These are phyloP conservation scores for Saccharomycopsis fodiens DNA, from an alignment of 805 yeast genomes.

Conservation along the genomic window DNA sequence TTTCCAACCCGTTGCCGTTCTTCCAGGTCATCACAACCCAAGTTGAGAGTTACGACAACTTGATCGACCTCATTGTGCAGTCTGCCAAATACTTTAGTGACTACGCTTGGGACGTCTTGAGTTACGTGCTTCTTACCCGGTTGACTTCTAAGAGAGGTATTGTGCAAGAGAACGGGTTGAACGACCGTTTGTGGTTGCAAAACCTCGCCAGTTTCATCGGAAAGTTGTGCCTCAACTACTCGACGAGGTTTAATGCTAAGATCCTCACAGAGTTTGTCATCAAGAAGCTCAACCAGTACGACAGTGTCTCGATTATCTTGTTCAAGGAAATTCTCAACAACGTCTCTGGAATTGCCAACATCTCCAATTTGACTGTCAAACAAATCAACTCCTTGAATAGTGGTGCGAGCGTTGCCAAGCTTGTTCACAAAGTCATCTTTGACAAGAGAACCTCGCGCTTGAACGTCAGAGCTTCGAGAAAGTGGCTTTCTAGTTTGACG, in stretches of 20 bases:
- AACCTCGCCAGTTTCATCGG: slow-evolving; percentile 77
- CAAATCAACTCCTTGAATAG: slow-evolving; percentile 64
- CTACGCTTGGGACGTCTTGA: slow-evolving; percentile 80
- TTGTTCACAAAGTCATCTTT: slow-evolving; percentile 48
- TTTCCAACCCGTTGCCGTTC: slow-evolving; percentile 72
- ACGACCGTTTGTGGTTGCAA: slow-evolving; percentile 79
- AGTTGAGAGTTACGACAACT: slow-evolving; percentile 86
- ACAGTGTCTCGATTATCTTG: slow-evolving; percentile 53
- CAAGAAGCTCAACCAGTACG: slow-evolving; percentile 55
- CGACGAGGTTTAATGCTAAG: slow-evolving; percentile 45
- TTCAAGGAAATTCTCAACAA: slow-evolving; percentile 57
- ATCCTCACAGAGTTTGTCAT: slow-evolving; percentile 56
- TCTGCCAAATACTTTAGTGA: slow-evolving; percentile 68
- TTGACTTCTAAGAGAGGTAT: slow-evolving; percentile 61
- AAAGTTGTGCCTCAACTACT: slow-evolving; percentile 49
- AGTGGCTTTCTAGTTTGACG: slow-evolving; percentile 35
- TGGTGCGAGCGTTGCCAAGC: slow-evolving; percentile 46
- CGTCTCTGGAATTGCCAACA: slow-evolving; percentile 75
- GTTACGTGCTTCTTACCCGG: slow-evolving; percentile 63
- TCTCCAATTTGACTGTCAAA: slow-evolving; percentile 54
- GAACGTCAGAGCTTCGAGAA: slow-evolving; percentile 34
- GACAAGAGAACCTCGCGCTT: slow-evolving; percentile 23
- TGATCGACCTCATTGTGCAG: slow-evolving; percentile 69
- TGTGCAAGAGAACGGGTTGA: slow-evolving; percentile 70
- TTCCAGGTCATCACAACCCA: slow-evolving; percentile 66